Percentiles rank a stretch among this genome's conserved stretches.
These are phyloP conservation scores for Chlamydomonas applanata DNA, from an alignment of 139 green algal genomes.

Conservation along the genomic window DNA sequence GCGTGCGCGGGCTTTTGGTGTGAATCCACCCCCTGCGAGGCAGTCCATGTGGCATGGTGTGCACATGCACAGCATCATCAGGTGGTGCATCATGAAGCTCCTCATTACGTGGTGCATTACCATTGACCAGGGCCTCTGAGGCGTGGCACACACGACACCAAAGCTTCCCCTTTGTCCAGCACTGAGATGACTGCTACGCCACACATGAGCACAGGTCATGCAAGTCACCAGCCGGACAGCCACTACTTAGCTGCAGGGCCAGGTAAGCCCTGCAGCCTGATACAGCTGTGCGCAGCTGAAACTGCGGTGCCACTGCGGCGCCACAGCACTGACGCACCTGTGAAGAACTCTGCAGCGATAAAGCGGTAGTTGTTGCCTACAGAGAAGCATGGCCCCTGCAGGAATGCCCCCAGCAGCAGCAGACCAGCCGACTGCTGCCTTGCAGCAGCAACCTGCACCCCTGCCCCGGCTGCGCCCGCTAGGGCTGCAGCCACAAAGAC, in stretches of 20 bases:
- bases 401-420: slow-evolving; percentile 1
- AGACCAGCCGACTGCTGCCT: not conserved
- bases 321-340: not conserved
- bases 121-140: no score
- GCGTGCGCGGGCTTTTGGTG: not conserved
- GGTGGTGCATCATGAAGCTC: no score
- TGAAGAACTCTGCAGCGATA: slow-evolving; percentile 3
- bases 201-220: no score
- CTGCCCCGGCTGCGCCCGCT: not conserved
- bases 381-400: not conserved
- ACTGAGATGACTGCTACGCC: no score
- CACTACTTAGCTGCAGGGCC: no score
- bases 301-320: not conserved
- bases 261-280: no score
- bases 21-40: not conserved
- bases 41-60: not conserved
- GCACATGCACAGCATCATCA: no score
- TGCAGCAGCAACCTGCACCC: not conserved
- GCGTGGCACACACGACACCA: no score
- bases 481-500: not conserved
- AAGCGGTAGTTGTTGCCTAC: not conserved
- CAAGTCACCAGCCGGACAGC: no score
- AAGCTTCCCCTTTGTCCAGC: no score
- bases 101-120: no score
- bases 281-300: not conserved